phyloP scores from a whole-genome alignment of 148 eudicot species.

The Amaranthus palmeri region DNA sequence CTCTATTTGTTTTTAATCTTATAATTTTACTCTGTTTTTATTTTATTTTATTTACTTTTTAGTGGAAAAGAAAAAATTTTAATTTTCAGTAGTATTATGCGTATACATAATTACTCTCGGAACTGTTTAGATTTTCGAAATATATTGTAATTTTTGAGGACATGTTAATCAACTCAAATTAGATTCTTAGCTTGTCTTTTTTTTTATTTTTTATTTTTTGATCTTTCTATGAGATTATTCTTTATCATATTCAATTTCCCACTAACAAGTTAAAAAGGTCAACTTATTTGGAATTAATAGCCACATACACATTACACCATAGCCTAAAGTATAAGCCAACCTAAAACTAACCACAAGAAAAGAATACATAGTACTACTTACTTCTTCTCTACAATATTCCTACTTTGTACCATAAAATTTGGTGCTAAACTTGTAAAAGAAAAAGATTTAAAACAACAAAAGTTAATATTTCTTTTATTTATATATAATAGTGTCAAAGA shows the following conservation, averaged over 20 bases:
- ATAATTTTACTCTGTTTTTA: no score
- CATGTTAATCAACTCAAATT: not conserved
- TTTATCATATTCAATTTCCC: not conserved
- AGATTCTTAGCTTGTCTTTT: not conserved
- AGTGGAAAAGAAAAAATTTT: no score
- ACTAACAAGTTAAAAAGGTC: not conserved
- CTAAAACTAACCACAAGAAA: not conserved
- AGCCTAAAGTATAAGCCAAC: slow-evolving; percentile 9
- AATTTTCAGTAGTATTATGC: no score
- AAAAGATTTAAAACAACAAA: no score
- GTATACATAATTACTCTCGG: not conserved
- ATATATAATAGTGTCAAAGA: no score
- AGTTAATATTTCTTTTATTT: no score
- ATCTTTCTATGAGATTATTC: not conserved
- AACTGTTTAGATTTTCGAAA: not conserved
- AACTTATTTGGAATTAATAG: not conserved
- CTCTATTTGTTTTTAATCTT: no score
- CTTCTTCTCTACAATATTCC: no score
- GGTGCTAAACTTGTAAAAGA: no score
- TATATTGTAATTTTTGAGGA: not conserved
- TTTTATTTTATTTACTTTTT: no score
- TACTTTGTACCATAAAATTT: no score
- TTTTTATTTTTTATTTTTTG: no score
- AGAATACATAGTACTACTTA: not conserved
- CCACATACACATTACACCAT: not conserved